Evolutionary conservation across 495 filamentous ascomycete species (phyloP).

Genomic region (Massariosphaeria phaeospora): DNA sequence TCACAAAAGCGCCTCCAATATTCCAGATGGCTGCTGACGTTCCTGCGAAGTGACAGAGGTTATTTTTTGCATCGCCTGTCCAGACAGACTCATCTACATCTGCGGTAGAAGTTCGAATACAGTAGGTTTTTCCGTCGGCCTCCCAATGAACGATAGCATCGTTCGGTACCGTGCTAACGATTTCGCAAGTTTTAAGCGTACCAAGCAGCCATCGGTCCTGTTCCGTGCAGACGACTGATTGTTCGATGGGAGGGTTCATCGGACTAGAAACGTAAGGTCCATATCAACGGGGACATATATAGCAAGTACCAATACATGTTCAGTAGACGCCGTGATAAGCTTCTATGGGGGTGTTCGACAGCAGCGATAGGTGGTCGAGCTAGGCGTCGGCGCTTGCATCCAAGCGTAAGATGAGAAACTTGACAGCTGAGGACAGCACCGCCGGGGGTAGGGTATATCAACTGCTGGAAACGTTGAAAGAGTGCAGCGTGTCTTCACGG

Average conservation of each 20-base stretch:
- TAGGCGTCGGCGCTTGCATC: too few relatives aligned
- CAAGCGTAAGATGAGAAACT: too few relatives aligned
- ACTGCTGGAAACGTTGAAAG: too few relatives aligned
- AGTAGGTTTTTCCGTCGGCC: background rate
- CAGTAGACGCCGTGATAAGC: too few relatives aligned
- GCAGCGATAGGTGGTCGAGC: too few relatives aligned
- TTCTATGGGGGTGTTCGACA: too few relatives aligned
- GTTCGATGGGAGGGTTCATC: background rate
- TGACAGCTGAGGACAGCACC: too few relatives aligned
- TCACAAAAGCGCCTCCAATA: background rate
- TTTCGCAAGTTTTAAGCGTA: background rate
- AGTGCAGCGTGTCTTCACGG: too few relatives aligned
- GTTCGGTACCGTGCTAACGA: background rate
- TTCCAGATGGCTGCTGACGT: background rate
- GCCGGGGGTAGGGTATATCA: too few relatives aligned
- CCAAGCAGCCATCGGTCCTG: background rate
- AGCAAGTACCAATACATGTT: too few relatives aligned
- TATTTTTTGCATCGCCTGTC: background rate
- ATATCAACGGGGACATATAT: too few relatives aligned
- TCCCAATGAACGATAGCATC: background rate
- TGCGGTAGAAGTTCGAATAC: background rate
- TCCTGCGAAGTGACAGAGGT: background rate
- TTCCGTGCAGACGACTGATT: background rate
- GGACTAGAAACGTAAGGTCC: too few relatives aligned
- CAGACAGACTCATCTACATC: background rate